A percentile compares a stretch with the other conserved stretches of the same genome.
These are phyloP conservation scores for Martensiomyces pterosporus DNA, from an alignment of 192 early-diverging fungal species.

Conservation along the genomic window DNA sequence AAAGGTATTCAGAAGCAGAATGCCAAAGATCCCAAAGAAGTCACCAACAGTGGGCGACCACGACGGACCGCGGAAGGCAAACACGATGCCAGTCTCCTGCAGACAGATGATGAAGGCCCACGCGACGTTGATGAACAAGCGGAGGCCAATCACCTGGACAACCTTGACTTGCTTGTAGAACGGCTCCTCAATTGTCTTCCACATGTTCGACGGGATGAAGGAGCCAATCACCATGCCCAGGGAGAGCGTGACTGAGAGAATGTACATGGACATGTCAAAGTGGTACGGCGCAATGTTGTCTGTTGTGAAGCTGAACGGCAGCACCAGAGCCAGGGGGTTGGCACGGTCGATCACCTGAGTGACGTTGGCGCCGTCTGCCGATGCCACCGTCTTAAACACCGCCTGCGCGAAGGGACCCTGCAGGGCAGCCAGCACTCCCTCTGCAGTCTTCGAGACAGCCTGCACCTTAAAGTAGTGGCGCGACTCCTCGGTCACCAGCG, in stretches of 20 bases:
- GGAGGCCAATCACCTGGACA: conserved; percentile 24
- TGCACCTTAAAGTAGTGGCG: conserved; percentile 42
- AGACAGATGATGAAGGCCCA: conserved; percentile 32
- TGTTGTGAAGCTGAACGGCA: conserved; percentile 31
- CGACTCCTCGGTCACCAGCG: conserved; percentile 36
- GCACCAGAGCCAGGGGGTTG: conserved; percentile 29
- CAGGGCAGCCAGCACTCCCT: conserved; percentile 16
- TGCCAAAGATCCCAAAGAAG: conserved; percentile 38
- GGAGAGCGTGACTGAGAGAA: conserved; percentile 41
- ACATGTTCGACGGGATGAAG: conserved; percentile 52
- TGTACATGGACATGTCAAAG: conserved; percentile 45
- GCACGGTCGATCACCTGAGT: conserved; percentile 12
- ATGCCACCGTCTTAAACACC: conserved; percentile 9
- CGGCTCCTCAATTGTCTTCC: conserved; percentile 48
- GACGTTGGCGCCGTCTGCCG: conserved; percentile 4
- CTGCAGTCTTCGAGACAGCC: conserved; percentile 3
- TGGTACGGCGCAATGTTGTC: conserved; percentile 47
- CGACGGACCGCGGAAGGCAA: conserved; percentile 33
- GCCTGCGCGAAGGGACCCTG: conserved; percentile 23
- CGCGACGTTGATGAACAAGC: conserved; percentile 22
- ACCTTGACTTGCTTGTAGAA: conserved; percentile 38
- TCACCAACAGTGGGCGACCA: conserved; percentile 36
- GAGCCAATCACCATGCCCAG: conserved; percentile 40
- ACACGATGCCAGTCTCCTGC: conserved; percentile 31
- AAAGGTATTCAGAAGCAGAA: conserved; percentile 35